Evolutionary conservation across 2,329 filamentous ascomycete species (phyloP).

Genomic region (Exophiala calicioides): DNA sequence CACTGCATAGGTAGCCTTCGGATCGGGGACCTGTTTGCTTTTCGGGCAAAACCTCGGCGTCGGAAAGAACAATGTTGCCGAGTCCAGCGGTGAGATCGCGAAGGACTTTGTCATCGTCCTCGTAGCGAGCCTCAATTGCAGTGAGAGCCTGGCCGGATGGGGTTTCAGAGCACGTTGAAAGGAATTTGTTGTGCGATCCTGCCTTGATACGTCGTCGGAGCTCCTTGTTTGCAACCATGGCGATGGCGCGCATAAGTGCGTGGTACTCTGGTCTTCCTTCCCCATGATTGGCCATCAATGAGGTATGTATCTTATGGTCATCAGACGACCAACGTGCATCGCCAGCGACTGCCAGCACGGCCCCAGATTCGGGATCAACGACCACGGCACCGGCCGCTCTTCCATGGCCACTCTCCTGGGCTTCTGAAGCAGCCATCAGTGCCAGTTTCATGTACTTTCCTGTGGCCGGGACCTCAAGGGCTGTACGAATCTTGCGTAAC

Average conservation of each 20-base stretch:
- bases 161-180: constrained; percentile 29
- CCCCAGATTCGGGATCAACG: constrained; percentile 45
- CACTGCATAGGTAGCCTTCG: constrained; percentile 90
- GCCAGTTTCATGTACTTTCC: constrained; percentile 43
- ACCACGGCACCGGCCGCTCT: constrained; percentile 47
- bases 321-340: constrained; percentile 41
- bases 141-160: constrained; percentile 31
- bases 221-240: constrained; percentile 45
- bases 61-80: constrained; percentile 17
- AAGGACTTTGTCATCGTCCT: constrained; percentile 22
- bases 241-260: constrained; percentile 47
- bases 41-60: constrained; percentile 10
- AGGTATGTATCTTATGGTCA: constrained; percentile 8
- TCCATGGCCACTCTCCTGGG: constrained; percentile 40
- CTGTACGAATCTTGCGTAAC: constrained; percentile 37
- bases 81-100: constrained; percentile 19
- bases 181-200: constrained; percentile 29
- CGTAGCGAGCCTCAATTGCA: constrained; percentile 27
- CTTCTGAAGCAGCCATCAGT: constrained; percentile 41
- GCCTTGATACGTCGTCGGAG: constrained; percentile 34
- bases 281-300: constrained; percentile 16
- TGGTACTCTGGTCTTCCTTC: constrained; percentile 50
- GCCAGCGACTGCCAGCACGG: constrained; percentile 47
- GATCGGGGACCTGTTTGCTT: constrained; percentile 53
- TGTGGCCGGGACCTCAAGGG: constrained; percentile 38